These are phyloP conservation scores for Dactylis glomerata DNA, from an alignment of 176 grass and related monocot species.

Conservation along the genomic window DNA sequence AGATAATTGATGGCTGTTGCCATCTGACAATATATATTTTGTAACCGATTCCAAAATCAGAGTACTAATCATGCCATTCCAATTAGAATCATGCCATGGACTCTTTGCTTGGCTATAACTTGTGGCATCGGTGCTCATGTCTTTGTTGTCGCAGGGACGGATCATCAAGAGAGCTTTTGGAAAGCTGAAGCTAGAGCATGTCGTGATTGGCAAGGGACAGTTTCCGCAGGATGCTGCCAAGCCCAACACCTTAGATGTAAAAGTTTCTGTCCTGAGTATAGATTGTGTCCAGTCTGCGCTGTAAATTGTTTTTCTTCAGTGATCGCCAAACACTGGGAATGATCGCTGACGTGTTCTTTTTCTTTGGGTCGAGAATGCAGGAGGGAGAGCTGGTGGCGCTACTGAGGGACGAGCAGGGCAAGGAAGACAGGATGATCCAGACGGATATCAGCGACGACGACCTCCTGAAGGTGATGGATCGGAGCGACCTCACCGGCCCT, in stretches of 20 bases:
- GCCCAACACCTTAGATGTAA: constrained; percentile 59
- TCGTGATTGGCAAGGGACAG: constrained; percentile 92
- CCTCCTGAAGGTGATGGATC: constrained; percentile 57
- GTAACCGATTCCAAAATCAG: no score
- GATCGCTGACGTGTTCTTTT: not conserved
- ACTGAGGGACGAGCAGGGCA: constrained; percentile 61
- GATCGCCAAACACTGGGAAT: not conserved
- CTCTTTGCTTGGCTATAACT: not conserved
- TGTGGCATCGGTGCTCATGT: not conserved
- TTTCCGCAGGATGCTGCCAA: constrained; percentile 80
- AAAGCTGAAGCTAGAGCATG: constrained; percentile 87
- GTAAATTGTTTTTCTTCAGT: not conserved
- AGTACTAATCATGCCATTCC: no score
- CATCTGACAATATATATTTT: no score
- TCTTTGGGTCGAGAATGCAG: constrained; percentile 10
- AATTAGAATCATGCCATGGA: no score
- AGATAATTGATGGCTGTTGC: no score
- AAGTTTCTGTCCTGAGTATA: not conserved
- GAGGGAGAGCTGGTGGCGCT: constrained; percentile 61
- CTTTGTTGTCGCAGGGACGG: constrained; percentile 43
- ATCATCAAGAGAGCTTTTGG: constrained; percentile 92
- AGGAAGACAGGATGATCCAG: constrained; percentile 75
- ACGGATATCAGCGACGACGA: constrained; percentile 59
- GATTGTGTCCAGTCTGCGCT: not conserved
- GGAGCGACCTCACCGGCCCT: constrained; percentile 43